Evolutionary conservation across 345 rosid species (phyloP).

Genomic region (Euclidium syriacum): DNA sequence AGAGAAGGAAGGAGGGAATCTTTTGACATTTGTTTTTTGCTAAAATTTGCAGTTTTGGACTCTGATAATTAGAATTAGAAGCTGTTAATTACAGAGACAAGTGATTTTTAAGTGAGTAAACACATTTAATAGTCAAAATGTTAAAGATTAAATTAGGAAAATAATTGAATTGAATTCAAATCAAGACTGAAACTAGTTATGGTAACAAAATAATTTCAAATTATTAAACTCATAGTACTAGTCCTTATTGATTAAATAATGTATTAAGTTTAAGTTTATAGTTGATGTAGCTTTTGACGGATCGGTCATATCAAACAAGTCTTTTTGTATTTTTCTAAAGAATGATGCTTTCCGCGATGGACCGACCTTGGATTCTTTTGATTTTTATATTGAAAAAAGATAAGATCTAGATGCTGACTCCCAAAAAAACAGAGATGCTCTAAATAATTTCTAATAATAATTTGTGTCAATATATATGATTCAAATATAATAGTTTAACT

Average conservation of each 20-base stretch:
- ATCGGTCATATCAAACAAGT: slow-evolving; percentile 12
- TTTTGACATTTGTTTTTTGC: slow-evolving; percentile 15
- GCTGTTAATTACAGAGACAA: background rate
- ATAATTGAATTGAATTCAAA: background rate
- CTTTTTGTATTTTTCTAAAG: slow-evolving; percentile 29
- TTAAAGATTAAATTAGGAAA: background rate
- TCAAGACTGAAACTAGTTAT: background rate
- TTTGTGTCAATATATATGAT: too few relatives aligned
- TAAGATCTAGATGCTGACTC: slow-evolving; percentile 32
- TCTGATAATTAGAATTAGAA: background rate
- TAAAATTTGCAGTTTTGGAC: background rate
- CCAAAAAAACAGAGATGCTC: slow-evolving; percentile 21
- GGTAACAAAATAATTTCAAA: background rate
- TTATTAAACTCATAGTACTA: background rate
- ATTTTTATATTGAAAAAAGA: slow-evolving; percentile 22
- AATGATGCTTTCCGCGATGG: slow-evolving; percentile 26
- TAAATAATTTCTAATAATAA: slow-evolving; percentile 8
- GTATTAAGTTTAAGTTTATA: background rate
- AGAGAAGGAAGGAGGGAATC: slow-evolving; percentile 17
- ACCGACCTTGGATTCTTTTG: slow-evolving; percentile 33
- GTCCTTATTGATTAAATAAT: slow-evolving; percentile 1
- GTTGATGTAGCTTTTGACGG: background rate
- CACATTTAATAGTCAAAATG: slow-evolving; percentile 6
- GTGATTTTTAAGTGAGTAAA: background rate
- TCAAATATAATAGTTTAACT: too few relatives aligned